Percentiles rank a stretch among this genome's conserved stretches.
Conservation (phyloP, 2,329 filamentous ascomycete species). For the Elsinoe arachidis region DNA sequence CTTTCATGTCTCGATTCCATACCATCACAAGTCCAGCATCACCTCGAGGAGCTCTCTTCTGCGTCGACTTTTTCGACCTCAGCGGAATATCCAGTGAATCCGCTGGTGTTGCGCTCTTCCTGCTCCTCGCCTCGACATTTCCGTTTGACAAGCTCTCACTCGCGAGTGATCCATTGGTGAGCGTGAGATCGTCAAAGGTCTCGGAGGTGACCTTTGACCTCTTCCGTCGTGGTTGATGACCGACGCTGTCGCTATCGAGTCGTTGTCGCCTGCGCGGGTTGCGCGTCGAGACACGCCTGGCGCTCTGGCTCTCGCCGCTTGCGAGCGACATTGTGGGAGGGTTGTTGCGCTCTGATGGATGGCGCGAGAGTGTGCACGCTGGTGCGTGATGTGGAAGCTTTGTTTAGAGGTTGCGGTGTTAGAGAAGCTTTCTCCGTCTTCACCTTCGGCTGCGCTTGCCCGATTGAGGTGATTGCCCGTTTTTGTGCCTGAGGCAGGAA, state of each 20-base stretch:
- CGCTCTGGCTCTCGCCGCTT: slow-evolving; percentile 16
- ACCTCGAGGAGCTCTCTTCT: slow-evolving; percentile 22
- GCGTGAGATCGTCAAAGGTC: slow-evolving; percentile 20
- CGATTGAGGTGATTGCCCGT: background rate
- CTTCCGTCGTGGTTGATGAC: slow-evolving; percentile 31
- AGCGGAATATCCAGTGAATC: slow-evolving; percentile 30
- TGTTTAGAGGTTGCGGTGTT: background rate
- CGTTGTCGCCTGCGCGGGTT: slow-evolving; percentile 34
- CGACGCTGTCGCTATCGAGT: slow-evolving; percentile 31
- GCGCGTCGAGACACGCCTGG: slow-evolving; percentile 29
- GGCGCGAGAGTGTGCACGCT: background rate
- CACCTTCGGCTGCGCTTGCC: background rate
- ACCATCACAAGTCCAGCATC: slow-evolving; percentile 26
- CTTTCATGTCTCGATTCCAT: background rate
- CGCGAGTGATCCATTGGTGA: slow-evolving; percentile 21
- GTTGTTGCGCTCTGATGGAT: background rate
- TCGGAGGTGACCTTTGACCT: slow-evolving; percentile 34
- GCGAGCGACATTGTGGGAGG: slow-evolving; percentile 7
- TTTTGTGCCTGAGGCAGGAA: background rate
- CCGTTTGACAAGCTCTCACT: slow-evolving; percentile 26
- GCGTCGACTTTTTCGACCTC: slow-evolving; percentile 28
- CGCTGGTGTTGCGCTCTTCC: slow-evolving; percentile 14
- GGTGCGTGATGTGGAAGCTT: slow-evolving; percentile 5
- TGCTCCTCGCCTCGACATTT: slow-evolving; percentile 7
- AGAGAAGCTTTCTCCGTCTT: slow-evolving; percentile 12